phyloP scores from a whole-genome alignment of 148 eudicot genomes.

The Arctostaphylos glauca region DNA sequence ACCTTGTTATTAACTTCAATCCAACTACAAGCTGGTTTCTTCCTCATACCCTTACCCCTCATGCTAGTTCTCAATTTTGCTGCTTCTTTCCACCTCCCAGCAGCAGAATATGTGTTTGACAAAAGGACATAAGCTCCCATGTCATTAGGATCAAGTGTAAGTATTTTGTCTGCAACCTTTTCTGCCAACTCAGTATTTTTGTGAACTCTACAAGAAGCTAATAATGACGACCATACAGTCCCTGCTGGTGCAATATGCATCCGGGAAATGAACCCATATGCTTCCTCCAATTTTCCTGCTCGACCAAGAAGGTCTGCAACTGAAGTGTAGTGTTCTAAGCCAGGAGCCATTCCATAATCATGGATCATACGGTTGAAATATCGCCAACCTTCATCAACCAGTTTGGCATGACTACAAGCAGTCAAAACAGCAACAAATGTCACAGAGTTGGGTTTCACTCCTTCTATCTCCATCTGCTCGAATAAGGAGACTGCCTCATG shows the following conservation, averaged over 20 bases:
- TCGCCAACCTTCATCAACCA: slow-evolving; percentile 53
- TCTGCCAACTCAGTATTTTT: slow-evolving; percentile 78
- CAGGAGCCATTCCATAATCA: slow-evolving; percentile 48
- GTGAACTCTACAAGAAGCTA: slow-evolving; percentile 67
- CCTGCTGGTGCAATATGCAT: slow-evolving; percentile 37
- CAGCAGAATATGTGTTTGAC: slow-evolving; percentile 58
- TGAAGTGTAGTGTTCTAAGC: slow-evolving; percentile 71
- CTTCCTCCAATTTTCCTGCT: slow-evolving; percentile 76
- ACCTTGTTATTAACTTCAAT: slow-evolving; percentile 58
- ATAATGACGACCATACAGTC: slow-evolving; percentile 55
- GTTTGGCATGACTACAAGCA: slow-evolving; percentile 77
- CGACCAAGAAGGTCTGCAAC: slow-evolving; percentile 74
- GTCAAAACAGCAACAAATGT: slow-evolving; percentile 67
- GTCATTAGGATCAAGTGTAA: slow-evolving; percentile 42
- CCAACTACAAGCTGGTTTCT: slow-evolving; percentile 80
- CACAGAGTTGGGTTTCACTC: slow-evolving; percentile 55
- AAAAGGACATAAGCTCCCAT: slow-evolving; percentile 53
- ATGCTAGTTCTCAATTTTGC: slow-evolving; percentile 43
- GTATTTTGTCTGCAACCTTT: slow-evolving; percentile 49
- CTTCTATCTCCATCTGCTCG: slow-evolving; percentile 49
- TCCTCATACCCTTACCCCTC: slow-evolving; percentile 48
- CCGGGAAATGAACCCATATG: slow-evolving; percentile 48
- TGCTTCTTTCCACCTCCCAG: slow-evolving; percentile 70
- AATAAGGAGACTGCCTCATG: slow-evolving; percentile 57
- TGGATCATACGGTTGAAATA: slow-evolving; percentile 49